These are phyloP conservation scores for Guillardia theta DNA, from an alignment of 78 protist genomes.

Conservation along the genomic window DNA sequence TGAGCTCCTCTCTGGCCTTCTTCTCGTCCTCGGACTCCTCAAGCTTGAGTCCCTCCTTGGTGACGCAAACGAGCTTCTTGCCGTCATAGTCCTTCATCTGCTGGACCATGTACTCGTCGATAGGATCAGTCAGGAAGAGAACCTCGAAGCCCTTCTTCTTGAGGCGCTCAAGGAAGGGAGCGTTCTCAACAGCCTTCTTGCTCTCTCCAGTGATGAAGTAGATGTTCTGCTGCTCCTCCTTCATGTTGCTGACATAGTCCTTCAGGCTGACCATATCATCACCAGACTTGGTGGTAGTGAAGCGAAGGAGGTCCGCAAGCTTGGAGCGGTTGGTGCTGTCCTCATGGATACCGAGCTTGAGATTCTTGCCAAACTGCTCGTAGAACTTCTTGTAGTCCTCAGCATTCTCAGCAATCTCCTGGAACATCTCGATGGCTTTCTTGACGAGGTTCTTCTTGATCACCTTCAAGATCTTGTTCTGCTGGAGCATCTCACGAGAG, in stretches of 20 bases:
- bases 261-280: slow-evolving; percentile 92
- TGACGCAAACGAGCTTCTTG: slow-evolving; percentile 95
- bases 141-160: slow-evolving; percentile 77
- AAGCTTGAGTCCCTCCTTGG: slow-evolving; percentile 98
- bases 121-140: slow-evolving; percentile 98
- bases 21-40: slow-evolving; percentile 93
- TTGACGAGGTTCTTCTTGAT: slow-evolving; percentile 98
- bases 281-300: slow-evolving; percentile 89
- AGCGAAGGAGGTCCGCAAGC: slow-evolving; percentile 96
- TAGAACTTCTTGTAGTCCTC: slow-evolving; percentile 98
- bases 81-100: slow-evolving; percentile 98
- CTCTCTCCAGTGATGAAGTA: slow-evolving; percentile 99
- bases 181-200: slow-evolving; percentile 77
- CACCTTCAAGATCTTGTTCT: slow-evolving; percentile 96
- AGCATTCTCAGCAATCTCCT: slow-evolving; percentile 94
- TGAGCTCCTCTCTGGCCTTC: slow-evolving; percentile 85
- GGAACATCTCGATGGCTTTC: slow-evolving; percentile 96
- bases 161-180: slow-evolving; percentile 88
- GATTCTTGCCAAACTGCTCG: slow-evolving; percentile 95
- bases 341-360: slow-evolving; percentile 99
- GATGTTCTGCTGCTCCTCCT: slow-evolving; percentile 96
- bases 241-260: slow-evolving; percentile 98
- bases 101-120: slow-evolving; percentile 99
- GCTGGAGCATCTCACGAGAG: slow-evolving; percentile 99
- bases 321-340: slow-evolving; percentile 94